A percentile compares a stretch with the other conserved stretches of the same genome.
Conservation (phyloP, 1,139 yeast genomes). For the Martiniozyma asiatica region DNA sequence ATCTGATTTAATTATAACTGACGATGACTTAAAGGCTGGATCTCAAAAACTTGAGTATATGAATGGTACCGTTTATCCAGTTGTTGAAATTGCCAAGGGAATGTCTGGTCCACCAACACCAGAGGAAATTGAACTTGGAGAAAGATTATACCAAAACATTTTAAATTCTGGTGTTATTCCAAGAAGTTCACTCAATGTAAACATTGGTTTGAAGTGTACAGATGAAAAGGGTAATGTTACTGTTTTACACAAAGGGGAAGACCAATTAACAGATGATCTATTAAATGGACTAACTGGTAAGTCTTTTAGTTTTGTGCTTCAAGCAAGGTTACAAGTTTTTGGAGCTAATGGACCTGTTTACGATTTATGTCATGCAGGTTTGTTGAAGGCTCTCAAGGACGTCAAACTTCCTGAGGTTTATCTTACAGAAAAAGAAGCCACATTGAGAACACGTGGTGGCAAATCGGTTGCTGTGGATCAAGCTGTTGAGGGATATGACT, state of each 20-base stretch:
- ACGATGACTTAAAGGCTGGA: slow-evolving; percentile 4
- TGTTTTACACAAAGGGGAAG: slow-evolving; percentile 29
- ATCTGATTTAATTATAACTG: slow-evolving; percentile 17
- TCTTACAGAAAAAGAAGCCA: slow-evolving; percentile 43
- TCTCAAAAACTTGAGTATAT: slow-evolving; percentile 6
- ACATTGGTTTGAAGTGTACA: slow-evolving; percentile 41
- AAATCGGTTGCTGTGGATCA: slow-evolving; percentile 8
- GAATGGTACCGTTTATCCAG: slow-evolving; percentile 48
- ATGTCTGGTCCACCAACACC: slow-evolving; percentile 66
- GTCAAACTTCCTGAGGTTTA: slow-evolving; percentile 58
- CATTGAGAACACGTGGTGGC: slow-evolving; percentile 27
- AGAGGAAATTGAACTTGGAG: slow-evolving; percentile 79
- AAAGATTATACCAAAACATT: slow-evolving; percentile 48
- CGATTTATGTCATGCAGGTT: slow-evolving; percentile 65
- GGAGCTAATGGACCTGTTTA: slow-evolving; percentile 74
- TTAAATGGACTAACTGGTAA: slow-evolving; percentile 25
- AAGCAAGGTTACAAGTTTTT: slow-evolving; percentile 66
- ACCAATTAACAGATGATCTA: slow-evolving; percentile 20
- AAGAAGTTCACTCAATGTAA: slow-evolving; percentile 31
- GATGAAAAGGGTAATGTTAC: slow-evolving; percentile 16
- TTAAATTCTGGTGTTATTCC: slow-evolving; percentile 44
- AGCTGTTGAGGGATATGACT: slow-evolving; percentile 17
- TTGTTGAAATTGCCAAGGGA: slow-evolving; percentile 72
- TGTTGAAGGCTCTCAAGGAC: slow-evolving; percentile 49
- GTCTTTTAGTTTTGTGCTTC: slow-evolving; percentile 50